Evolutionary conservation across 495 filamentous ascomycete genomes (phyloP).

Genomic region (Aspergillus haitiensis): DNA sequence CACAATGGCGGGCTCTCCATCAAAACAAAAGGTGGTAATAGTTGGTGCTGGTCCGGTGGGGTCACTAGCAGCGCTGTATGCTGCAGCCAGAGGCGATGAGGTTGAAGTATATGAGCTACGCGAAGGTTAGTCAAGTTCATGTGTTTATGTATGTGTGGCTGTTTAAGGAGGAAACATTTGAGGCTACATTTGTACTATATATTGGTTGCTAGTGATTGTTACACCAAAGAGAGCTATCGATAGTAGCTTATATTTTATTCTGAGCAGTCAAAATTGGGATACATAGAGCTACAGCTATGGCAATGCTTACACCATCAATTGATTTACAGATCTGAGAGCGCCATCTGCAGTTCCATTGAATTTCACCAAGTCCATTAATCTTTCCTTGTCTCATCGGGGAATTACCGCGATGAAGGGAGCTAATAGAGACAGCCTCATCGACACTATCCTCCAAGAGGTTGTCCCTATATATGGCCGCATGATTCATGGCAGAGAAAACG

Average conservation of each 20-base stretch:
- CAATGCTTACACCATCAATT: conserved; percentile 13
- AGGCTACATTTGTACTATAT: too few relatives aligned
- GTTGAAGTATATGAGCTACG: conserved; percentile 95
- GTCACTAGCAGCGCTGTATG: conserved; percentile 88
- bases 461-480: conserved; percentile 97
- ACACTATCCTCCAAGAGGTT: conserved; percentile 69
- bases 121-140: conserved; percentile 62
- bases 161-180: too few relatives aligned
- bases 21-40: conserved; percentile 70
- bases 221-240: too few relatives aligned
- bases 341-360: conserved; percentile 83
- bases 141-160: too few relatives aligned
- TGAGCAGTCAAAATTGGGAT: not conserved
- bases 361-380: conserved; percentile 96
- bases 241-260: too few relatives aligned
- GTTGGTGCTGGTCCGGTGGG: conserved; percentile 93
- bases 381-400: conserved; percentile 92
- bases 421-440: conserved; percentile 60
- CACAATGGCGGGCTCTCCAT: conserved; percentile 18
- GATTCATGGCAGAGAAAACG: conserved; percentile 78
- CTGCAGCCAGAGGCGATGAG: conserved; percentile 77
- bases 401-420: conserved; percentile 79
- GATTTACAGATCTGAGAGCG: conserved; percentile 72
- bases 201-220: too few relatives aligned
- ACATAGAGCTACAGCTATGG: not conserved